These are phyloP conservation scores for Ammopiptanthus mongolicus DNA, from an alignment of 306 rosid species.

Conservation along the genomic window DNA sequence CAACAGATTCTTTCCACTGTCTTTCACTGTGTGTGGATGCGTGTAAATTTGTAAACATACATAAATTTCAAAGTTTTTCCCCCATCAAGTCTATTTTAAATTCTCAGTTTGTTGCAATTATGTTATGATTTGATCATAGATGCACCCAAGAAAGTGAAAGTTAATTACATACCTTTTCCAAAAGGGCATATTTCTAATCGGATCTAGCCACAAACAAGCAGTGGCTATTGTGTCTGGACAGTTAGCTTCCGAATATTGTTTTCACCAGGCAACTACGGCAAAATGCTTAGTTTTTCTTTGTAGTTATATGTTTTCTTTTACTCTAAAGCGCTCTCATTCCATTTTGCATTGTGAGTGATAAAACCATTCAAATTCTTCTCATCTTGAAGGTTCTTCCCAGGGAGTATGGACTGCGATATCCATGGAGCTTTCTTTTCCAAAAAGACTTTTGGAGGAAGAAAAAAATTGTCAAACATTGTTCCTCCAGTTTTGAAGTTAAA, in stretches of 20 bases:
- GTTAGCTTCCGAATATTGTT: background rate
- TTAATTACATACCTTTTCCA: background rate
- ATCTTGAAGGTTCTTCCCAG: conserved; percentile 73
- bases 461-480: conserved; percentile 18
- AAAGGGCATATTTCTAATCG: background rate
- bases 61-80: background rate
- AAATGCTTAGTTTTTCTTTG: background rate
- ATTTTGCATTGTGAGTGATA: background rate
- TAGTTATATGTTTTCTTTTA: background rate
- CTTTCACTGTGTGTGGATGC: background rate
- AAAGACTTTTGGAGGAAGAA: conserved; percentile 53
- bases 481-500: conserved; percentile 33
- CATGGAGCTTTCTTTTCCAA: conserved; percentile 69
- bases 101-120: background rate
- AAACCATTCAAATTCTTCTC: background rate
- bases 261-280: background rate
- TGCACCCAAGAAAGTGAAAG: background rate
- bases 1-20: background rate
- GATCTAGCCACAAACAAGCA: background rate
- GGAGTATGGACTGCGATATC: conserved; percentile 72
- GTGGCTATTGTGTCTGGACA: background rate
- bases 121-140: background rate
- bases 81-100: background rate
- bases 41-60: background rate
- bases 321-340: background rate